Conservation (phyloP, 352 stramenopile genomes). For the Pythium angustatum region DNA sequence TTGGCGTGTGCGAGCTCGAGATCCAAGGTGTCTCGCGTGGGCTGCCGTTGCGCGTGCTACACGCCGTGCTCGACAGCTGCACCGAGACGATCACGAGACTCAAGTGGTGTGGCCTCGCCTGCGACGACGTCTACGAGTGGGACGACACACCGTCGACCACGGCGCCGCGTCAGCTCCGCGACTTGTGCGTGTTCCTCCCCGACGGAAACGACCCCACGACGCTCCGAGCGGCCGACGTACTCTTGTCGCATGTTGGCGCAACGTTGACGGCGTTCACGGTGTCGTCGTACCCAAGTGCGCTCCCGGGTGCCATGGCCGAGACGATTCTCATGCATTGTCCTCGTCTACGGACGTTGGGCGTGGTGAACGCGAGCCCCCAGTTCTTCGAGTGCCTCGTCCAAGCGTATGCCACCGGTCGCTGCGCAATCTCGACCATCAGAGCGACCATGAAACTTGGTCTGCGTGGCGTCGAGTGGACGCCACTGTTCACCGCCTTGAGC, state of each 20-base stretch:
- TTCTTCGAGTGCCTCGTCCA: not conserved
- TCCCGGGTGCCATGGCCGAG: not conserved
- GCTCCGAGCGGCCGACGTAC: constrained; percentile 6
- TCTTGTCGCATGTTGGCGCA: constrained; percentile 10
- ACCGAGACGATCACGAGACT: constrained; percentile 2
- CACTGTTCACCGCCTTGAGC: not conserved
- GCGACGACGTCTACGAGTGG: constrained; percentile 10
- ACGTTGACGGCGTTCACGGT: not conserved
- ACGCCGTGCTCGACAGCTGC: constrained; percentile 12
- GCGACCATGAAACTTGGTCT: not conserved
- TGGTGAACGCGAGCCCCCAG: not conserved
- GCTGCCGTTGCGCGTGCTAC: constrained; percentile 3
- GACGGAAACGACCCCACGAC: not conserved
- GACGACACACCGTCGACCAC: constrained; percentile 4
- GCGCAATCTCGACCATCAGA: not conserved
- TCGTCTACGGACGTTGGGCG: not conserved
- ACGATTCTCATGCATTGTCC: constrained; percentile 4
- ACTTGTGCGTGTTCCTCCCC: constrained; percentile 1
- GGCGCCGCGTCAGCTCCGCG: not conserved
- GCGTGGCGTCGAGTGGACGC: not conserved
- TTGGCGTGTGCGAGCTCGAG: constrained; percentile 17
- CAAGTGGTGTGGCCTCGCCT: constrained; percentile 5
- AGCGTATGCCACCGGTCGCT: not conserved
- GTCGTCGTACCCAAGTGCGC: not conserved
- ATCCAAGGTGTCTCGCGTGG: constrained; percentile 1